Evolutionary conservation across 352 stramenopile genomes (phyloP).

Genomic region (Nannochloropsis limnetica): DNA sequence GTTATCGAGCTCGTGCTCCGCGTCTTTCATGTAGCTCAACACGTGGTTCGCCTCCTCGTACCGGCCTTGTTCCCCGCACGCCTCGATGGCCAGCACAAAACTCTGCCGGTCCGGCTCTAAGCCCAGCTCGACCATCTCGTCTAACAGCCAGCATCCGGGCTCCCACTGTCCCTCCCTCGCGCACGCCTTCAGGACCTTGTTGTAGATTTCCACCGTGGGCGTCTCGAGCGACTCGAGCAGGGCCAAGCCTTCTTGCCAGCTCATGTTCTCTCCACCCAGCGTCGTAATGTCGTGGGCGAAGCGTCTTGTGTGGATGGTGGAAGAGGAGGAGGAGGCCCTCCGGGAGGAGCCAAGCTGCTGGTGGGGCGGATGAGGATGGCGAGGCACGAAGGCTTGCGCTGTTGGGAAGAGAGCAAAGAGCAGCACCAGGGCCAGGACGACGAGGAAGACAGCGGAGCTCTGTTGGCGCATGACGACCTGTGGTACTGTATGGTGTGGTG

Average conservation of each 20-base stretch:
- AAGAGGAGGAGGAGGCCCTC: too few relatives aligned
- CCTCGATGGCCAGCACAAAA: slow-evolving; percentile 25
- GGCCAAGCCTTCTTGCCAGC: slow-evolving; percentile 18
- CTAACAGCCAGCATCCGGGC: background rate
- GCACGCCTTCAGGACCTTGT: background rate
- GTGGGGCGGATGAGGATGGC: background rate
- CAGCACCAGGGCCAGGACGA: background rate
- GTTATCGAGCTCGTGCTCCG: slow-evolving; percentile 23
- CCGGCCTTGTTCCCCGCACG: background rate
- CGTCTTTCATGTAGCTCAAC: slow-evolving; percentile 34
- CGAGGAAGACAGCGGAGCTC: background rate
- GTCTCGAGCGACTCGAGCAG: slow-evolving; percentile 23
- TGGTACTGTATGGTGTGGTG: background rate
- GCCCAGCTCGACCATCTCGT: slow-evolving; percentile 22
- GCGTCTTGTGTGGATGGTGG: background rate
- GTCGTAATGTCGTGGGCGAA: background rate
- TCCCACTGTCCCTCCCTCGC: slow-evolving; percentile 17
- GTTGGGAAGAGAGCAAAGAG: background rate
- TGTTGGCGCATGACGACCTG: background rate
- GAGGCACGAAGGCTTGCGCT: background rate
- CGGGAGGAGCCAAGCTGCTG: background rate
- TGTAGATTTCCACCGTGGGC: slow-evolving; percentile 9
- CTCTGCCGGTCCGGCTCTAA: slow-evolving; percentile 20
- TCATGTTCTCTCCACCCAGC: background rate
- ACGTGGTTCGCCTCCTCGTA: slow-evolving; percentile 32